Evolutionary conservation across 2,329 filamentous ascomycete species (phyloP).

Genomic region (Rutstroemia sp.): DNA sequence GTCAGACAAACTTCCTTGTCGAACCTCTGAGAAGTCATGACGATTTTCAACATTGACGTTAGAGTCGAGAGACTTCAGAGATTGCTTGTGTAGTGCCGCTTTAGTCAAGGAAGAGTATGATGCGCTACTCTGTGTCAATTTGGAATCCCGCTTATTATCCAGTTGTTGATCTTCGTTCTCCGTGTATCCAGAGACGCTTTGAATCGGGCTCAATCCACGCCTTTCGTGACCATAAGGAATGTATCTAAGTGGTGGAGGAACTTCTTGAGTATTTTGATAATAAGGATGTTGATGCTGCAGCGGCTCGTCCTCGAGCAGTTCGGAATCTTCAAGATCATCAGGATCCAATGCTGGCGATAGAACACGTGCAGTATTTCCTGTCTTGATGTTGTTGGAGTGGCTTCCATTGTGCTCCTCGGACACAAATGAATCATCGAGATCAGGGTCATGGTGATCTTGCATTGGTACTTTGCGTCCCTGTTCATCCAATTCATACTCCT

Average conservation of each 20-base stretch:
- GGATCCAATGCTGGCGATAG: constrained; percentile 35
- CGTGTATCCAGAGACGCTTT: constrained; percentile 83
- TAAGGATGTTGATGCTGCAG: constrained; percentile 13
- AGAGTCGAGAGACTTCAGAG: constrained; percentile 42
- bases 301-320: constrained; percentile 10
- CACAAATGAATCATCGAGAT: constrained; percentile 20
- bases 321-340: constrained; percentile 24
- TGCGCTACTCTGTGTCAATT: constrained; percentile 44
- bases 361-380: constrained; percentile 29
- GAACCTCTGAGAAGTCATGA: constrained; percentile 29
- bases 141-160: constrained; percentile 46
- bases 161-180: constrained; percentile 49
- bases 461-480: constrained; percentile 28
- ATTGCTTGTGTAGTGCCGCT: constrained; percentile 42
- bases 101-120: constrained; percentile 57
- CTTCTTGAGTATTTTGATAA: constrained; percentile 42
- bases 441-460: constrained; percentile 17
- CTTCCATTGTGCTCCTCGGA: constrained; percentile 28
- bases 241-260: constrained; percentile 56
- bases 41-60: constrained; percentile 24
- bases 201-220: constrained; percentile 77
- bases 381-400: constrained; percentile 19
- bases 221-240: constrained; percentile 62
- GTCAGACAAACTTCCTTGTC: constrained; percentile 30
- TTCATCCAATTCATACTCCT: constrained; percentile 30